Evolutionary conservation across 1,284 basidiomycete species (phyloP).

Genomic region (Exobasidium rhododendri): DNA sequence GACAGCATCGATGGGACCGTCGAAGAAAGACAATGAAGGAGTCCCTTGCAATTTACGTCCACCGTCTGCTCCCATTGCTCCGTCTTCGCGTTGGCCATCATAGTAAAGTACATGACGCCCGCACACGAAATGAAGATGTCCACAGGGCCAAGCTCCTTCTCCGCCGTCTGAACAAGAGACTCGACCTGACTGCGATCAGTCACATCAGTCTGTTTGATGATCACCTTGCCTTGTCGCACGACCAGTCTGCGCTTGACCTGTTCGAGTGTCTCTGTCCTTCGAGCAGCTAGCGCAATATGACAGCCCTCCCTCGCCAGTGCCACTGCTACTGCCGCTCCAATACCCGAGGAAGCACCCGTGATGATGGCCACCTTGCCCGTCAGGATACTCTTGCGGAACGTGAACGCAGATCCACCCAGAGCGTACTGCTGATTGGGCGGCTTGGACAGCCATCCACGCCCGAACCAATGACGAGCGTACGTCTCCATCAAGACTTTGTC

Average conservation of each 20-base stretch:
- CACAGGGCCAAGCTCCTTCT: constrained; percentile 32
- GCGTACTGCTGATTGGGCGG: constrained; percentile 14
- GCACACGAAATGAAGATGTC: constrained; percentile 50
- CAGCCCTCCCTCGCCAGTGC: constrained; percentile 32
- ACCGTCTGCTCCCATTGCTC: constrained; percentile 53
- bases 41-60: constrained; percentile 53
- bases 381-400: constrained; percentile 21
- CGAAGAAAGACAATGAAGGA: constrained; percentile 42
- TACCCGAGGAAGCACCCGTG: constrained; percentile 56
- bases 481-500: constrained; percentile 44
- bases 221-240: constrained; percentile 17
- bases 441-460: constrained; percentile 47
- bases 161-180: constrained; percentile 31
- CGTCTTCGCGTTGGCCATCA: constrained; percentile 47
- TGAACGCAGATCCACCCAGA: constrained; percentile 21
- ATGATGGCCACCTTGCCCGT: constrained; percentile 54
- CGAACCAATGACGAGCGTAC: constrained; percentile 50
- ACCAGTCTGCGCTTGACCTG: constrained; percentile 15
- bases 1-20: constrained; percentile 39
- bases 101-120: constrained; percentile 53
- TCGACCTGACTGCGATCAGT: constrained; percentile 40
- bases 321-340: constrained; percentile 54
- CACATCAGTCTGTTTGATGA: constrained; percentile 45
- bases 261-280: constrained; percentile 29
- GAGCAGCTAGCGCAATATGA: constrained; percentile 34